Conservation (phyloP, 1,284 basidiomycete species). For the Wolfiporia cocos region DNA sequence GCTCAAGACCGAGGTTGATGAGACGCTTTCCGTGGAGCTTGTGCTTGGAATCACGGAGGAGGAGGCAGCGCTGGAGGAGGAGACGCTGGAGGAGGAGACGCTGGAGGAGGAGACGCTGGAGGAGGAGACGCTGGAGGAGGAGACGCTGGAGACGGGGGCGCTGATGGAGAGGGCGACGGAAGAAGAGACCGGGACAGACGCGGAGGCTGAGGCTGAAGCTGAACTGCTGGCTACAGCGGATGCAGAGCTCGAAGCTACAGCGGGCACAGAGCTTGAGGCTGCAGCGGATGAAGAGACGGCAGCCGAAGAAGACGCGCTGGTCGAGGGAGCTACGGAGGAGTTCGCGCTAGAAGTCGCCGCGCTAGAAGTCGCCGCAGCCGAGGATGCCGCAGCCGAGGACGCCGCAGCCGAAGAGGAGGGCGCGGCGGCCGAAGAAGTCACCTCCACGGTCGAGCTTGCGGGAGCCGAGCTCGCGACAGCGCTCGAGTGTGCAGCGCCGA, state of each 20-base stretch:
- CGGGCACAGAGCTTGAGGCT: background rate
- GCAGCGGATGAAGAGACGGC: background rate
- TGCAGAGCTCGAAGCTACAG: background rate
- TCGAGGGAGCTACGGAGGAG: background rate
- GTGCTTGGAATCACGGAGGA: no score
- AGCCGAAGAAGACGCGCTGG: background rate
- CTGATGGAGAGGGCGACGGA: no score
- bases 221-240: background rate
- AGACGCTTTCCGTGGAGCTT: no score
- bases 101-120: no score
- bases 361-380: background rate
- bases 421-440: background rate
- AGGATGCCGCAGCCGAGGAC: background rate
- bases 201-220: background rate
- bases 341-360: background rate
- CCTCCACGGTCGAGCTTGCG: background rate
- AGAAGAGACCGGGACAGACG: background rate
- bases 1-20: no score
- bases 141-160: no score
- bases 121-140: no score
- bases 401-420: background rate
- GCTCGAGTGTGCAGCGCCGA: background rate
- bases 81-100: no score
- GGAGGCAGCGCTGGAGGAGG: no score
- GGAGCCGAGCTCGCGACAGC: background rate